A percentile compares a stretch with the other conserved stretches of the same genome.
phyloP scores from a whole-genome alignment of 1,139 yeast genomes.

The Schizosaccharomyces versatilis region DNA sequence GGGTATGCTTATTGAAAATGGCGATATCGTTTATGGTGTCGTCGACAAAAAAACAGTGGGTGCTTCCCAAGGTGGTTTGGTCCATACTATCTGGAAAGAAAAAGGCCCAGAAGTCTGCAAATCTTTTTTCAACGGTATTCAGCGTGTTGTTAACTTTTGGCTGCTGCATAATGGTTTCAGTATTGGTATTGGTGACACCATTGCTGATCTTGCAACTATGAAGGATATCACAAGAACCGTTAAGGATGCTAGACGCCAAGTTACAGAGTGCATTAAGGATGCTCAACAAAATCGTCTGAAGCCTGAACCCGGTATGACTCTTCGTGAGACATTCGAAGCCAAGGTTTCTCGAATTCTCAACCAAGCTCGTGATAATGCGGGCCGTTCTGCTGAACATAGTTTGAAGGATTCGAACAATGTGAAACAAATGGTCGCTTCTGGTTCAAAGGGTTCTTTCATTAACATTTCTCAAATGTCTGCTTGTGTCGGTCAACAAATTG shows the following conservation, averaged over 20 bases:
- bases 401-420: constrained; percentile 86
- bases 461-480: constrained; percentile 99
- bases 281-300: constrained; percentile 76
- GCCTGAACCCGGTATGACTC: constrained; percentile 98
- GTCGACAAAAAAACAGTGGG: constrained; percentile 97
- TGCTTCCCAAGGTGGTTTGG: constrained; percentile 92
- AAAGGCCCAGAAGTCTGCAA: constrained; percentile 87
- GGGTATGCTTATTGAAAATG: constrained; percentile 81
- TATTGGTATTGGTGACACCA: constrained; percentile 98
- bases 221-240: constrained; percentile 78
- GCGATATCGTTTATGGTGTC: constrained; percentile 89
- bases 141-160: constrained; percentile 93
- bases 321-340: constrained; percentile 94
- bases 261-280: constrained; percentile 73
- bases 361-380: constrained; percentile 98
- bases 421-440: constrained; percentile 97
- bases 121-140: constrained; percentile 73
- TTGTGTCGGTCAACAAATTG: constrained; percentile 98
- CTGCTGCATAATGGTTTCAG: constrained; percentile 89
- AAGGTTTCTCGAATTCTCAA: constrained; percentile 85
- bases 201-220: constrained; percentile 95
- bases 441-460: constrained; percentile 96
- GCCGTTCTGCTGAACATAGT: constrained; percentile 93
- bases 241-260: constrained; percentile 77
- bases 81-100: constrained; percentile 92